Evolutionary conservation across 2,329 filamentous ascomycete genomes (phyloP).

Genomic region (Harringtonia lauricola): DNA sequence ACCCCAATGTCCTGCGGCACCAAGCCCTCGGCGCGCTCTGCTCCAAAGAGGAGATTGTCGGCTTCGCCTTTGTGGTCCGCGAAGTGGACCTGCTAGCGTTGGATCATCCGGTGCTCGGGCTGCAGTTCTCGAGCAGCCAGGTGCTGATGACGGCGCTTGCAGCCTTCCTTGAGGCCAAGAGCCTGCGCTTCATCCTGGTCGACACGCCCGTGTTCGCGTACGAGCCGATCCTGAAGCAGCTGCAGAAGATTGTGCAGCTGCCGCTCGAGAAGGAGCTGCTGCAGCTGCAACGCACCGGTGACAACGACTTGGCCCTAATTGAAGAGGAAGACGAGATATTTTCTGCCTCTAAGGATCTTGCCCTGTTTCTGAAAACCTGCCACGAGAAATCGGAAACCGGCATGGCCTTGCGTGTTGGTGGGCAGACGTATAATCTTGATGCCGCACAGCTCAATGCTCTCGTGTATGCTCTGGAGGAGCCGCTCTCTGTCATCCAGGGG

Average conservation of each 20-base stretch:
- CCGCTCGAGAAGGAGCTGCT: constrained; percentile 45
- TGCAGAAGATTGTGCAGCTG: constrained; percentile 44
- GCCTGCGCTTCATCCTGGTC: constrained; percentile 42
- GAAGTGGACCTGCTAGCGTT: constrained; percentile 25
- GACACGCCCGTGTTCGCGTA: constrained; percentile 59
- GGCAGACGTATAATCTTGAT: not conserved
- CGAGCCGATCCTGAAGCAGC: constrained; percentile 50
- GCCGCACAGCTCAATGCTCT: not conserved
- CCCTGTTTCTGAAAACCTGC: not conserved
- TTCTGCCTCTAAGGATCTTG: not conserved
- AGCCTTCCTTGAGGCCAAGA: constrained; percentile 21
- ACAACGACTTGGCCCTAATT: not conserved
- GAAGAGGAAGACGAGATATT: not conserved
- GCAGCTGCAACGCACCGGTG: not conserved
- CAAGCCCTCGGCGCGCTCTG: constrained; percentile 51
- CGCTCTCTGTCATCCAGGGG: constrained; percentile 56
- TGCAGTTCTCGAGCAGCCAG: constrained; percentile 37
- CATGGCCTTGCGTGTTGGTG: not conserved
- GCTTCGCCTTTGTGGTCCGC: constrained; percentile 48
- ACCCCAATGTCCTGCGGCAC: constrained; percentile 43
- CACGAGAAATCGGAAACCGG: not conserved
- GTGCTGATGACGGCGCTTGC: constrained; percentile 34
- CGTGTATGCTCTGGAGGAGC: constrained; percentile 31
- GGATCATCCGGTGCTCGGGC: constrained; percentile 32
- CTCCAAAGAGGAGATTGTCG: constrained; percentile 37